Evolutionary conservation across 371 early-diverging fungal genomes (phyloP), one percentile per base, ranked within the genome.

Genomic region (Nematocida sp.): DNA sequence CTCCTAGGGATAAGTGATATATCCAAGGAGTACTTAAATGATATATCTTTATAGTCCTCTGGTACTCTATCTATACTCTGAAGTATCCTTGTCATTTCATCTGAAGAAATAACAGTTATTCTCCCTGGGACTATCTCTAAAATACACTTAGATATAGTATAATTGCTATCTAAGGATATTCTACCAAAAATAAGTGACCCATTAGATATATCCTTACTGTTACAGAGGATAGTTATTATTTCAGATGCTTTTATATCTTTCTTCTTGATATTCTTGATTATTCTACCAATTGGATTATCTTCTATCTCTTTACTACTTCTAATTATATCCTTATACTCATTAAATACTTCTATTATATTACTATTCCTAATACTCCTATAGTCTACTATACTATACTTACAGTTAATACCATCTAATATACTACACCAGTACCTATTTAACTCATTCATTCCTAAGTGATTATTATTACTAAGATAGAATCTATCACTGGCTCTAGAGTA

Each of bases 201-300:
- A 37, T 7, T 34, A 7, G 67, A 46, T 45, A 66, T 25, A 53
- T 66, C 67, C 31, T 54, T 57, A 41, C 67, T 66, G 19, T 66
- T 63, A 23, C 37, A 34, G 7, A 66, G 67, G 9, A 66, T 48
- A 25, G 43, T n/a, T 27, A 66, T 25, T 17, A 53, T 32, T 19
- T 65, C 65, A 55, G 63, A n/a, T 19, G 53, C 13, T 32, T 17
- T 21, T 17, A 19, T 7, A 25, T 53, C 23, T 37, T 23, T 3
- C 1, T 63, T 47, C 63, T 65, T 19, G n/a, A n/a, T n/a, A n/a
- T n/a, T n/a, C 9, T 32, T 0, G 7, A 65, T 3, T 29, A 32
- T 38, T 21, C 67, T 34, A 21, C 53, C 31, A 40, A 66, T 29
- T 11, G 67, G 67, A 9, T 66, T 57, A 53, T 66, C 67, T 45